These are phyloP conservation scores for Trapa incisa DNA, from an alignment of 345 rosid genomes.

Conservation along the genomic window DNA sequence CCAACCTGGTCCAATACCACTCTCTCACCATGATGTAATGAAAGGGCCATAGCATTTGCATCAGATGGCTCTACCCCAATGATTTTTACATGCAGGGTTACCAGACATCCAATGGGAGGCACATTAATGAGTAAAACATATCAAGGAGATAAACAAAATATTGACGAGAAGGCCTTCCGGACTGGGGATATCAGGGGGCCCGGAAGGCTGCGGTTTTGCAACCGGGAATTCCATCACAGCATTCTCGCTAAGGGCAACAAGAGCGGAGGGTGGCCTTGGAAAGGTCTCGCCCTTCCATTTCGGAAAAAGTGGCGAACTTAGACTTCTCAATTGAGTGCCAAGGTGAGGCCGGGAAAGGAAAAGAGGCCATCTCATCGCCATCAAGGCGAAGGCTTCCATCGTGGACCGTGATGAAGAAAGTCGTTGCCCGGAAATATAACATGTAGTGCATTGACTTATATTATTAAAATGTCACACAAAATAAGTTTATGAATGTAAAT, in stretches of 20 bases:
- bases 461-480: too few species aligned
- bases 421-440: too few species aligned
- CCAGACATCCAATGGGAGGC: too few species aligned
- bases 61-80: constrained; percentile 95
- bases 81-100: constrained; percentile 59
- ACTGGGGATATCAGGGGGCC: constrained; percentile 3
- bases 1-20: constrained; percentile 85
- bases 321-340: neutral
- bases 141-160: too few species aligned
- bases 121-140: too few species aligned
- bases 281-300: constrained; percentile 15
- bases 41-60: constrained; percentile 97
- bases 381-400: constrained; percentile 15
- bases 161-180: constrained; percentile 29
- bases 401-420: neutral
- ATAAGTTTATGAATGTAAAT: too few species aligned
- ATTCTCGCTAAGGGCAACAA: constrained; percentile 10
- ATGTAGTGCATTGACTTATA: too few species aligned
- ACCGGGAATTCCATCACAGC: constrained; percentile 14
- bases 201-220: constrained; percentile 4
- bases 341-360: constrained; percentile 5
- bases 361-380: constrained; percentile 5
- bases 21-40: constrained; percentile 83
- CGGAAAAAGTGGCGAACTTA: constrained; percentile 13
- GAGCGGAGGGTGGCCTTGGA: constrained; percentile 7